Percentiles rank a stretch among this genome's conserved stretches.
Evolutionary conservation across 441 rosid genomes (phyloP).

Genomic region (Erysimum cheiri): DNA sequence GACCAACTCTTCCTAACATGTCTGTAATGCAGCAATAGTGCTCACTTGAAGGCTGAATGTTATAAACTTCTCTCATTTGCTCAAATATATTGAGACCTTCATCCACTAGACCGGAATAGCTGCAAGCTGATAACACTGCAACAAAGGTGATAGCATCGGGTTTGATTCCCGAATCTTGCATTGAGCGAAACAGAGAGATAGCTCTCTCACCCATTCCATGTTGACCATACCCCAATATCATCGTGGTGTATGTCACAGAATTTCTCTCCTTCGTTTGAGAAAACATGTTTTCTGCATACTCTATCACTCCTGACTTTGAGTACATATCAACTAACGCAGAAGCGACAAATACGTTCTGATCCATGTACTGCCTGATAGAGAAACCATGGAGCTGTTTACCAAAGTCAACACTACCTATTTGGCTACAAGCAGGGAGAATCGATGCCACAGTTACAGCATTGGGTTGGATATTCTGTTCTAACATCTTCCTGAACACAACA

Average conservation of each 20-base stretch:
- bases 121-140: slow-evolving; percentile 84
- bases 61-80: slow-evolving; percentile 62
- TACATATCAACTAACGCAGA: slow-evolving; percentile 86
- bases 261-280: slow-evolving; percentile 57
- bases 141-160: slow-evolving; percentile 80
- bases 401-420: slow-evolving; percentile 61
- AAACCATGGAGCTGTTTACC: slow-evolving; percentile 86
- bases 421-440: slow-evolving; percentile 77
- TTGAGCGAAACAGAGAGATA: slow-evolving; percentile 69
- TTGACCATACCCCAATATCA: slow-evolving; percentile 87
- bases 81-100: slow-evolving; percentile 75
- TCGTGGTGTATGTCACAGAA: slow-evolving; percentile 74
- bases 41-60: slow-evolving; percentile 64
- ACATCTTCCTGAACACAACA: slow-evolving; percentile 59
- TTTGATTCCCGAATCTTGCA: slow-evolving; percentile 54
- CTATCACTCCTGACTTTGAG: slow-evolving; percentile 75
- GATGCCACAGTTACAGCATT: slow-evolving; percentile 79
- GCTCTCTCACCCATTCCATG: slow-evolving; percentile 85
- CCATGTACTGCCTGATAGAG: slow-evolving; percentile 63
- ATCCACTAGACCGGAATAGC: slow-evolving; percentile 75
- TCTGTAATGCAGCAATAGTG: slow-evolving; percentile 84
- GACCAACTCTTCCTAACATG: slow-evolving; percentile 88
- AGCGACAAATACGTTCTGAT: slow-evolving; percentile 69
- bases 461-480: slow-evolving; percentile 60
- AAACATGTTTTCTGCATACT: slow-evolving; percentile 67